Evolutionary conservation across 257 asterid species (phyloP).

Genomic region (Schizonepeta tenuifolia): DNA sequence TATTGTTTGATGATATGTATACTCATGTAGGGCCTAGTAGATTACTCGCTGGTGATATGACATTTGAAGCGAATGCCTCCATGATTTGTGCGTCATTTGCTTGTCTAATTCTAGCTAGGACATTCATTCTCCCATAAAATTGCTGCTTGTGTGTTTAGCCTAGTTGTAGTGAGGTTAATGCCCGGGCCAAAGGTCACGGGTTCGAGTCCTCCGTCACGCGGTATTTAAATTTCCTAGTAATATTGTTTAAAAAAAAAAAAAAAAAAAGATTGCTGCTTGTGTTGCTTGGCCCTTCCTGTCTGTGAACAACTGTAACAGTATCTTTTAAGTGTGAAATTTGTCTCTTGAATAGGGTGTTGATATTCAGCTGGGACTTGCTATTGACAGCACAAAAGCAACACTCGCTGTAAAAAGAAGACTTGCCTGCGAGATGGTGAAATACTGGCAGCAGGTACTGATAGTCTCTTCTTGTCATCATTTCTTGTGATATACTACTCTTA

Average conservation of each 20-base stretch:
- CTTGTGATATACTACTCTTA: background rate
- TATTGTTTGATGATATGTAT: background rate
- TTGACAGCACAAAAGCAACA: slow-evolving; percentile 98
- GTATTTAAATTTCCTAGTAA: too few species aligned
- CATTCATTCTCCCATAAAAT: background rate
- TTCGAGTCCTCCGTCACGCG: too few species aligned
- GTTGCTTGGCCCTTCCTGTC: background rate
- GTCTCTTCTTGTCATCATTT: background rate
- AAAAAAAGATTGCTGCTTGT: slow-evolving; percentile 6
- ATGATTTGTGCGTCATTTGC: background rate
- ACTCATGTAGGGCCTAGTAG: background rate
- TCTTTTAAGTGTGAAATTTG: slow-evolving; percentile 13
- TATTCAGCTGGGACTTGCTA: slow-evolving; percentile 97
- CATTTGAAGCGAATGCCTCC: background rate
- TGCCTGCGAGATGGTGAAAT: slow-evolving; percentile 99
- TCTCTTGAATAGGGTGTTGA: slow-evolving; percentile 81
- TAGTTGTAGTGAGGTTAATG: too few species aligned
- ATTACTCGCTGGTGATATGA: background rate
- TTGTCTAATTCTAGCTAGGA: slow-evolving; percentile 22
- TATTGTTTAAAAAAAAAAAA: too few species aligned
- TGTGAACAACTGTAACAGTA: background rate
- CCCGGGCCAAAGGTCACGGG: too few species aligned
- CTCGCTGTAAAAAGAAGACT: slow-evolving; percentile 97
- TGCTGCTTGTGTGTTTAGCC: slow-evolving; percentile 5
- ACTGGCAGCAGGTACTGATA: slow-evolving; percentile 91